Evolutionary conservation across 768 basidiomycete genomes (phyloP).

Genomic region (Pluteus cervinus): DNA sequence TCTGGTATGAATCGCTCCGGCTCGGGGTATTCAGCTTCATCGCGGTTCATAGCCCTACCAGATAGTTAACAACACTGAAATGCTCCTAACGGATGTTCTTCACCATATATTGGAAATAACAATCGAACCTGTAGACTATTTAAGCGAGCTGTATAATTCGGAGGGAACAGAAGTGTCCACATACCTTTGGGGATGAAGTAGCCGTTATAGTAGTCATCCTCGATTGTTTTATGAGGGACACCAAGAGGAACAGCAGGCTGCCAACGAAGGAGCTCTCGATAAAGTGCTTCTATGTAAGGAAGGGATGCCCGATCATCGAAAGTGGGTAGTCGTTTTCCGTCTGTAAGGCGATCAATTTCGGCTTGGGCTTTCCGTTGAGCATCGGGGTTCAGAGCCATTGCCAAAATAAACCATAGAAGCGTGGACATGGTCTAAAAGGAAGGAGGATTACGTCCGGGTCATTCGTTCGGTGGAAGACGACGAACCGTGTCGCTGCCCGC

Average conservation of each 20-base stretch:
- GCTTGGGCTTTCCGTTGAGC: conserved; percentile 34
- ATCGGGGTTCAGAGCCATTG: conserved; percentile 33
- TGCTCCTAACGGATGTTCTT: background rate
- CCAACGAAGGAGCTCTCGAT: conserved; percentile 38
- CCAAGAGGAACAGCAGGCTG: conserved; percentile 26
- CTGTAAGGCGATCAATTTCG: conserved; percentile 37
- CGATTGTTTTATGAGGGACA: conserved; percentile 24
- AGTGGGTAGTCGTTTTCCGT: conserved; percentile 32
- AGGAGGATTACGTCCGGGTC: background rate
- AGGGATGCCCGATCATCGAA: conserved; percentile 32
- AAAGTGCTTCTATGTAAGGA: conserved; percentile 39
- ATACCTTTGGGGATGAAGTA: conserved; percentile 21
- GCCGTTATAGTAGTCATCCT: conserved; percentile 26
- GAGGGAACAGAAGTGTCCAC: too few species aligned
- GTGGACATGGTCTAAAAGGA: background rate
- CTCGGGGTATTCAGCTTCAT: conserved; percentile 44
- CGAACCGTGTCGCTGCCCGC: background rate
- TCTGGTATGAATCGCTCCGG: conserved; percentile 51
- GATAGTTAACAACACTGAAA: background rate
- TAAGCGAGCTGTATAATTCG: too few species aligned
- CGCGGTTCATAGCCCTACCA: conserved; percentile 40
- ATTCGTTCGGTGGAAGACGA: background rate
- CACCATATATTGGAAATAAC: conserved; percentile 22
- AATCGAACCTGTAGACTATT: too few species aligned
- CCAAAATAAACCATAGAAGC: conserved; percentile 1